Conservation (phyloP, 495 filamentous ascomycete species). For the Saxophila tyrrhenica region DNA sequence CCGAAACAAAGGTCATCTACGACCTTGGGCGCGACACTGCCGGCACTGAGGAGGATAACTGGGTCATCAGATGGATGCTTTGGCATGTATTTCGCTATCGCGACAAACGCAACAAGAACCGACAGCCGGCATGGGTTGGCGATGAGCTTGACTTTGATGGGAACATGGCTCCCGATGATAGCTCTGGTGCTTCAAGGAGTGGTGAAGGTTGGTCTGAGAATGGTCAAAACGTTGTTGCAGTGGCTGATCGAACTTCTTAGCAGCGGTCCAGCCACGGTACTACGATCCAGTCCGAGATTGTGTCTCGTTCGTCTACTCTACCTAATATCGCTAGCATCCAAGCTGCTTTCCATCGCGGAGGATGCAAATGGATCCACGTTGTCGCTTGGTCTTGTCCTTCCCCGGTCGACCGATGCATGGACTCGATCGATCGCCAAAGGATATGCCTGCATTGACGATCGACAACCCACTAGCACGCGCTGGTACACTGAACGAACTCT, state of each 20-base stretch:
- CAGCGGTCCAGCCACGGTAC: neutral
- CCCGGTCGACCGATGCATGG: too few species aligned
- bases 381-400: too few species aligned
- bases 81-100: slow-evolving; percentile 33
- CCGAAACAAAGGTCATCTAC: slow-evolving; percentile 21
- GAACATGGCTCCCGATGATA: neutral
- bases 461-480: too few species aligned
- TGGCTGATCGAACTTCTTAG: neutral
- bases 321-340: too few species aligned
- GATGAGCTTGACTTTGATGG: neutral
- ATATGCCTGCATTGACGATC: too few species aligned
- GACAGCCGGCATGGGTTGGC: neutral
- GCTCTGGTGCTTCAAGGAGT: neutral
- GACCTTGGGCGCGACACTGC: slow-evolving; percentile 23
- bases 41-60: slow-evolving; percentile 28
- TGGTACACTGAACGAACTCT: too few species aligned
- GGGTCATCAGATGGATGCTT: slow-evolving; percentile 30
- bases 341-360: too few species aligned
- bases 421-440: too few species aligned
- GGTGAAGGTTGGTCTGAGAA: neutral
- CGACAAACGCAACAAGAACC: slow-evolving; percentile 25
- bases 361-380: too few species aligned
- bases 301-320: too few species aligned
- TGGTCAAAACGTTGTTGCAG: neutral
- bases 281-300: slow-evolving; percentile 2